Evolutionary conservation across 2,329 filamentous ascomycete species (phyloP).

Genomic region (Akanthomyces dipterigenus): DNA sequence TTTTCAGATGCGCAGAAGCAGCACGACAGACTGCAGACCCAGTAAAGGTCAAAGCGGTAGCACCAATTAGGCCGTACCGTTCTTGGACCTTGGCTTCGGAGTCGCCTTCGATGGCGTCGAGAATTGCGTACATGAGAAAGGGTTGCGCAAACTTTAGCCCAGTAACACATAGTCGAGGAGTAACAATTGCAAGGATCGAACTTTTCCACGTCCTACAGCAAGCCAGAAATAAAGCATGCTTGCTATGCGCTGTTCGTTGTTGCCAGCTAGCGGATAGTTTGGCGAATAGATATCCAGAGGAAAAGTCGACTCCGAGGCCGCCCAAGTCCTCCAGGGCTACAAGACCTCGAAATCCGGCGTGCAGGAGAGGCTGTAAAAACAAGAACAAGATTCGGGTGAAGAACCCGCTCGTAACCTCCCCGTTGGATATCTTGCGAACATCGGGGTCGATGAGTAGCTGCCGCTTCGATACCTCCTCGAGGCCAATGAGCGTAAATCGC

Average conservation of each 20-base stretch:
- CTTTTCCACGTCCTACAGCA: conserved; percentile 20
- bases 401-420: background rate
- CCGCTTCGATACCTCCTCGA: background rate
- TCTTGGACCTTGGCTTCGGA: conserved; percentile 12
- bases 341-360: background rate
- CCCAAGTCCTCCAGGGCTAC: background rate
- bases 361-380: background rate
- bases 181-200: background rate
- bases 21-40: background rate
- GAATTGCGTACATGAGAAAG: background rate
- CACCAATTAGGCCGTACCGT: background rate
- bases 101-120: conserved; percentile 13
- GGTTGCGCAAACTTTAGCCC: background rate
- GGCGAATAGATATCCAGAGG: background rate
- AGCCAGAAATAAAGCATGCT: background rate
- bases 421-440: background rate
- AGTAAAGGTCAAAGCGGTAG: background rate
- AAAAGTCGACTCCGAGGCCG: background rate
- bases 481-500: background rate
- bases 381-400: background rate
- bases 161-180: background rate
- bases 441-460: background rate
- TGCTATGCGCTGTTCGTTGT: too few relatives aligned
- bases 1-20: background rate
- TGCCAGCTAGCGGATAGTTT: background rate